Evolutionary conservation across 768 basidiomycete species (phyloP), one percentile per base, ranked within the genome.

Genomic region (Suillus variegatus): DNA sequence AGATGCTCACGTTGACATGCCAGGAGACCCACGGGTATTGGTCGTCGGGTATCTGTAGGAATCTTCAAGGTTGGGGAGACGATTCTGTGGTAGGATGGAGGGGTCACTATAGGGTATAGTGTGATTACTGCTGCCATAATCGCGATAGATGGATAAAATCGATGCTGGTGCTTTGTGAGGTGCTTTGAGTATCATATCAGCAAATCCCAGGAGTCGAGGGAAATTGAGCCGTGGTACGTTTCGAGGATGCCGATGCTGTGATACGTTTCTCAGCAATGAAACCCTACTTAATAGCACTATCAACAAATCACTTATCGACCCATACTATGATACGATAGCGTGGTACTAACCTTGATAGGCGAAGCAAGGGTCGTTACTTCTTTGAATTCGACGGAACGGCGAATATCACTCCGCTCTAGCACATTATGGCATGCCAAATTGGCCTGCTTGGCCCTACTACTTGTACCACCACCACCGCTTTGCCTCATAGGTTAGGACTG

Each of bases 21-120:
- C 36, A 94, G 80, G 18, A 93, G 80, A 54, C 92, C 92, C 46
- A 94, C 91, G 44, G 90, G 91, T 46, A 90, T 82, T 20, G 89
- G 75, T 7, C 78, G 66, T 40, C 75, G 75, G 28, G 82, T 77
- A 63, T 87, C 82, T 22, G 81, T 75, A n/a, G 89, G 84, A 60
- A 91, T 73, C 40, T 64, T 75, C 14, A 92, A 78, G 18, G 85
- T 84, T 6, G 84, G 80, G 5, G 88, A 89, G 64, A 89, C 71
- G 35, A 91, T 84, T 62, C 85, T 84, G 72, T 90, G 89, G 74
- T 92, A 92, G 57, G 86, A 82, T 6, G 80, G 67, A 12, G 86
- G 86, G 6, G 85, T 86, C 22, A 67, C 69, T 20, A 79, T 73
- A 41, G 83, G 78, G 44, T 82, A 72, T 44, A 86, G 75, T 51